phyloP scores from a whole-genome alignment of 257 asterid genomes.

The Scutellaria minor region DNA sequence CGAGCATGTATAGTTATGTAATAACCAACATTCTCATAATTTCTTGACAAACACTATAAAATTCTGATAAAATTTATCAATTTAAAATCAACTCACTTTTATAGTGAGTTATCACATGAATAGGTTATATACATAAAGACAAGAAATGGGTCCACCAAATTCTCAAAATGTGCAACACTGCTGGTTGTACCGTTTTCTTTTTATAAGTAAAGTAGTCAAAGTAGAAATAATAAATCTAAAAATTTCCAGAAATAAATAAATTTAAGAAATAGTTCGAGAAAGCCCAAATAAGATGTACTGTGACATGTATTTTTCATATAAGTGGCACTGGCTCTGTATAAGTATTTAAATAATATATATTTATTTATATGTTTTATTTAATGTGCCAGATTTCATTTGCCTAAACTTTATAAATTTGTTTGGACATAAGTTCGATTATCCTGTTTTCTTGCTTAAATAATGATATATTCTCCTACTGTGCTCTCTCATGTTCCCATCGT shows the following conservation, averaged over 20 bases:
- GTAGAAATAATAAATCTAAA: not conserved
- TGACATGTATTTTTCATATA: not conserved
- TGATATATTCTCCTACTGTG: constrained; percentile 16
- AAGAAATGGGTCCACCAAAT: too few relatives aligned
- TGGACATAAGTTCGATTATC: not conserved
- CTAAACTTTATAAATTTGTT: constrained; percentile 8
- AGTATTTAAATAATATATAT: not conserved
- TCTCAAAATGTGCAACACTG: too few relatives aligned
- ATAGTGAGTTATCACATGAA: too few relatives aligned
- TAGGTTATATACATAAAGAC: too few relatives aligned
- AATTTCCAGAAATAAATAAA: not conserved
- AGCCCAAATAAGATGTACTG: not conserved
- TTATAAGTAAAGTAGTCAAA: too few relatives aligned
- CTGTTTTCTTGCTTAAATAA: constrained; percentile 27
- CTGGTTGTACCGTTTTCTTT: too few relatives aligned
- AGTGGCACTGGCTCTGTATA: constrained; percentile 28
- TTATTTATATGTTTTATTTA: not conserved
- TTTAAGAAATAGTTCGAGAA: not conserved
- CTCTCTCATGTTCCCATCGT: constrained; percentile 23
- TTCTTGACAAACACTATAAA: too few relatives aligned
- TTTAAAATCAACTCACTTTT: too few relatives aligned
- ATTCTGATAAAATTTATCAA: too few relatives aligned
- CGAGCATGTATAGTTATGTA: too few relatives aligned
- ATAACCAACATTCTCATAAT: too few relatives aligned
- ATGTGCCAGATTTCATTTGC: not conserved